Conservation (phyloP, 306 rosid species). For the Quercus rubra region DNA sequence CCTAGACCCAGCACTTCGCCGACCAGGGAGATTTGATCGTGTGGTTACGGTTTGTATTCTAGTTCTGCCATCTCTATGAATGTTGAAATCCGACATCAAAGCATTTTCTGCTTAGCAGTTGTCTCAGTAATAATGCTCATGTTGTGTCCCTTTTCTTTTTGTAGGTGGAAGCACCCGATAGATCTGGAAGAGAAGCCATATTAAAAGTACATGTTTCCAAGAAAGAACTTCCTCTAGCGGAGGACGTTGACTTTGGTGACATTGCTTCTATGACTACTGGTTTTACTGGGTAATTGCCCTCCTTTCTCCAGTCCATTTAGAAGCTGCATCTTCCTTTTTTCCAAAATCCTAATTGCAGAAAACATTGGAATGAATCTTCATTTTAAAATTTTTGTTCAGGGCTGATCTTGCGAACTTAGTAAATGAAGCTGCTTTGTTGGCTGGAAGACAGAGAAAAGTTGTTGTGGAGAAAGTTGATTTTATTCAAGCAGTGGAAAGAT, state of each 20-base stretch:
- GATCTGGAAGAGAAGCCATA: constrained; percentile 85
- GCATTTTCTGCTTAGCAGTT: constrained; percentile 3
- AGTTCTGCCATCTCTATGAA: constrained; percentile 14
- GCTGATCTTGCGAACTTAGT: constrained; percentile 98
- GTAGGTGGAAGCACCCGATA: constrained; percentile 97
- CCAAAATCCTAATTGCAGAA: constrained; percentile 1
- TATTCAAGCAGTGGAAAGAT: constrained; percentile 90
- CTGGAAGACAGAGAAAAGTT: constrained; percentile 81
- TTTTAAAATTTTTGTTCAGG: constrained; percentile 40
- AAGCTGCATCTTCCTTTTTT: not conserved
- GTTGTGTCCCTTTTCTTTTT: constrained; percentile 8
- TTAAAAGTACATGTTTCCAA: constrained; percentile 77
- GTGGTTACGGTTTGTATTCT: constrained; percentile 74
- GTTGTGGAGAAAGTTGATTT: constrained; percentile 87
- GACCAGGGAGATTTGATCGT: constrained; percentile 99
- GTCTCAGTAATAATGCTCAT: constrained; percentile 6
- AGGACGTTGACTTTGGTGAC: constrained; percentile 60
- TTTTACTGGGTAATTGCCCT: constrained; percentile 75
- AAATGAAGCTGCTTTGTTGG: constrained; percentile 92
- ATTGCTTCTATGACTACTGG: constrained; percentile 98
- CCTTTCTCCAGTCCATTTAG: not conserved
- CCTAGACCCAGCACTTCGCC: constrained; percentile 93
- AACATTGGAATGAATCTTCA: constrained; percentile 15
- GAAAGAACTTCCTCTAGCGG: constrained; percentile 90
- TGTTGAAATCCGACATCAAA: constrained; percentile 16